Base-by-base conservation (phyloP, 1,139 yeast genomes). In the Zygosaccharomyces pseudobailii region DNA sequence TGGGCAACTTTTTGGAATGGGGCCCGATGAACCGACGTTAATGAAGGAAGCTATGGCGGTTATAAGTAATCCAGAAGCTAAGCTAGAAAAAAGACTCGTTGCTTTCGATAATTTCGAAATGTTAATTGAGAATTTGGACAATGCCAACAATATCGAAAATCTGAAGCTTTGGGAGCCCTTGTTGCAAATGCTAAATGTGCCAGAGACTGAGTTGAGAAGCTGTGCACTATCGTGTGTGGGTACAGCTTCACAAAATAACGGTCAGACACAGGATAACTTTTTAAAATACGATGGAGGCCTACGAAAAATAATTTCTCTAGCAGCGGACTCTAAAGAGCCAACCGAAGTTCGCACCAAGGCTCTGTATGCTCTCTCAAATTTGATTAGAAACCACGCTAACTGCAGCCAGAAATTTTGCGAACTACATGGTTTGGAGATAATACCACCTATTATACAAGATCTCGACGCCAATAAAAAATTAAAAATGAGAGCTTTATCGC, bases 21-120 rank as follows among this genome's bases (percentile, higher is more conserved):
- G 80, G 7, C 85, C 85, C 24, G 96, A 88, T 69, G 97, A 89
- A 63, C 90, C 95, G 6, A 74, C 87, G 2, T 71, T 86, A 48
- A 90, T 89, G 97, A 80, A 75, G 57, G 84, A 86, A 57, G 79
- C 87, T 28, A 78, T 88, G 64, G 62, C 63, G 7, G 83, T 86
- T 13, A 80, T 87, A 6, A 64, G 69, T n/a, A 75, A 79, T 60
- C 78, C 80, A n/a, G 83, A 79, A 40, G 82, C 82, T 19, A 74
- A 75, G 3, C 61, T 78, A 28, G 92, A 84, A 42, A 76, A 77
- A 59, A 83, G 83, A 56, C 75, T 82, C 49, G 78, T 80, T 13
- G 96, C 97, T 0, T 76, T 90, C 52, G 97, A 92, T 54, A 88
- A 89, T 65, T 84, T 90, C 60, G 97, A 92, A 66, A 88, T 90